phyloP scores from a whole-genome alignment of 345 rosid genomes.

The Brassica carinata region DNA sequence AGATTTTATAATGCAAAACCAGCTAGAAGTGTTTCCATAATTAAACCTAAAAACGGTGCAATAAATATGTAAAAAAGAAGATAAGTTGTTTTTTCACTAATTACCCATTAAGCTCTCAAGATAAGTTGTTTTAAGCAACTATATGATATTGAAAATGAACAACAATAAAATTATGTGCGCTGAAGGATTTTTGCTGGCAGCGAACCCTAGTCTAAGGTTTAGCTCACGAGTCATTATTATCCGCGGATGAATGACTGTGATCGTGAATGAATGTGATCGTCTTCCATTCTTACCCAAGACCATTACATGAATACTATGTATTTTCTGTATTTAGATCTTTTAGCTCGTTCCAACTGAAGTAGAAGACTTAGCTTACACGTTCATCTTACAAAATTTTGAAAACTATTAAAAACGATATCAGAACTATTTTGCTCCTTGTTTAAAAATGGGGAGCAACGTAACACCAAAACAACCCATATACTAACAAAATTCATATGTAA shows the following conservation, averaged over 20 bases:
- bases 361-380: constrained; percentile 23
- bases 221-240: constrained; percentile 47
- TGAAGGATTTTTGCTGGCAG: constrained; percentile 13
- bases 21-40: neutral
- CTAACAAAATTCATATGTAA: neutral
- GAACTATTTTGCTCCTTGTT: neutral
- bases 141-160: neutral
- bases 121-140: neutral
- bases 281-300: constrained; percentile 21
- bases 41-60: neutral
- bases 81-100: no score
- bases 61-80: neutral
- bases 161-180: constrained; percentile 1
- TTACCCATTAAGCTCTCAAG: neutral
- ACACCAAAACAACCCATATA: neutral
- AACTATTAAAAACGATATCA: neutral
- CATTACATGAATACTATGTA: constrained; percentile 12
- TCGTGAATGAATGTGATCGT: constrained; percentile 26
- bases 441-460: neutral
- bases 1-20: neutral
- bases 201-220: constrained; percentile 36
- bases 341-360: neutral
- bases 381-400: neutral
- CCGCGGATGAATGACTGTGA: constrained; percentile 18
- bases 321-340: constrained; percentile 1